phyloP scores from a whole-genome alignment of 139 green algal genomes.

The Micromonas commoda region DNA sequence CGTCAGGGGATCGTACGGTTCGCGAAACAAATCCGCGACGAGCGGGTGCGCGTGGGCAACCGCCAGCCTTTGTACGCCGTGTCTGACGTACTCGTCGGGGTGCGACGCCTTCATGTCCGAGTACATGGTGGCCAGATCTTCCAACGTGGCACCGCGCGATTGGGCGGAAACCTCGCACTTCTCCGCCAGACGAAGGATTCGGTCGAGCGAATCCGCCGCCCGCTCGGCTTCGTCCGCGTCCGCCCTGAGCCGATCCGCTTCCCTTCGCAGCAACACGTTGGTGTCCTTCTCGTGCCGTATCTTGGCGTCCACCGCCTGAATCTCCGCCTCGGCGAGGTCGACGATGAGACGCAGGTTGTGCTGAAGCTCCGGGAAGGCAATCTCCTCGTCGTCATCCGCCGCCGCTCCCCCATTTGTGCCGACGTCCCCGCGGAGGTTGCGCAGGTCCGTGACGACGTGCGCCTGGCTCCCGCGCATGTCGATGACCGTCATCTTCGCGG shows the following conservation, averaged over 20 bases:
- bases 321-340: slow-evolving; percentile 75
- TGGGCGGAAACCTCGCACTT: slow-evolving; percentile 81
- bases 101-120: background rate
- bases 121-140: slow-evolving; percentile 10
- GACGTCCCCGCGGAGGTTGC: slow-evolving; percentile 63
- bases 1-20: slow-evolving; percentile 28
- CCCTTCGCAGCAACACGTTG: background rate
- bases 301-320: slow-evolving; percentile 67
- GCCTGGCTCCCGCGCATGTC: slow-evolving; percentile 86
- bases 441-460: slow-evolving; percentile 81
- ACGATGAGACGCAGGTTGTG: slow-evolving; percentile 86
- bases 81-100: slow-evolving; percentile 10
- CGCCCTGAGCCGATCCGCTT: slow-evolving; percentile 13
- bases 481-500: slow-evolving; percentile 58
- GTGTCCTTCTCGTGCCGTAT: slow-evolving; percentile 72
- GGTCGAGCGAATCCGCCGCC: slow-evolving; percentile 21
- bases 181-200: slow-evolving; percentile 88
- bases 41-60: slow-evolving; percentile 47
- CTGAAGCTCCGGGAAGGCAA: slow-evolving; percentile 91
- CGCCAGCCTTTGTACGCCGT: slow-evolving; percentile 50
- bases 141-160: slow-evolving; percentile 57
- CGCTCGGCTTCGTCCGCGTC: slow-evolving; percentile 26
- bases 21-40: background rate
- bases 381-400: slow-evolving; percentile 36
- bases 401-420: slow-evolving; percentile 7